Conservation (phyloP, 1,284 basidiomycete species). For the Fomes fomentarius region DNA sequence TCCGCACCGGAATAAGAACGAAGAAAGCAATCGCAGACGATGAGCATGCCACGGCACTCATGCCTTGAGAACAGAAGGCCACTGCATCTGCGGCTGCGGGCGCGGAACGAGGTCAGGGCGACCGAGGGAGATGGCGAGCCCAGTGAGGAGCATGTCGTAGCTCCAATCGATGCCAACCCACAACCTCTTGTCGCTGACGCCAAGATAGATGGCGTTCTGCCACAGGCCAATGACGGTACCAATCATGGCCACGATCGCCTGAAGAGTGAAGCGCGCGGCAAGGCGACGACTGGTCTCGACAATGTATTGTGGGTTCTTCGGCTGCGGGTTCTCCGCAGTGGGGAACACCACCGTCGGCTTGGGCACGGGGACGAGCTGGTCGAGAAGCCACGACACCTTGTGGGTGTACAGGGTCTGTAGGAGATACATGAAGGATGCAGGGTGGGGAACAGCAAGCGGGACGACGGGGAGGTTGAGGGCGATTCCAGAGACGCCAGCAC, state of each 20-base stretch:
- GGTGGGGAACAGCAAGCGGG: slow-evolving; percentile 64
- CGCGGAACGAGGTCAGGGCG: slow-evolving; percentile 16
- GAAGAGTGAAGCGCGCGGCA: slow-evolving; percentile 31
- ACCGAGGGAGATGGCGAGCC: slow-evolving; percentile 34
- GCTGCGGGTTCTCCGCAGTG: slow-evolving; percentile 11
- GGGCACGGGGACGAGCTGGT: slow-evolving; percentile 53
- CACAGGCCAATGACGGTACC: slow-evolving; percentile 57
- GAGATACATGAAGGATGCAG: slow-evolving; percentile 61
- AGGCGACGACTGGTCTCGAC: slow-evolving; percentile 34
- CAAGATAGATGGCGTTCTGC: slow-evolving; percentile 62
- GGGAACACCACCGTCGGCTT: slow-evolving; percentile 30
- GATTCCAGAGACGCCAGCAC: slow-evolving; percentile 30
- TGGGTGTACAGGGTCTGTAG: slow-evolving; percentile 67
- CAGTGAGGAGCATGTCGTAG: slow-evolving; percentile 59
- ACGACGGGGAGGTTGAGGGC: slow-evolving; percentile 58
- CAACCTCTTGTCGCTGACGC: slow-evolving; percentile 54
- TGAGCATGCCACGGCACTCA: neutral
- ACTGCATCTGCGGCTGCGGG: slow-evolving; percentile 7
- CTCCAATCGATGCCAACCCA: slow-evolving; percentile 62
- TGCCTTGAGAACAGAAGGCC: slow-evolving; percentile 1
- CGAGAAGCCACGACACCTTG: slow-evolving; percentile 48
- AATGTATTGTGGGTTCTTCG: slow-evolving; percentile 23
- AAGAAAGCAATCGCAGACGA: neutral
- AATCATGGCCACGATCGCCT: slow-evolving; percentile 44
- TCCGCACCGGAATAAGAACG: slow-evolving; percentile 15